Percentiles rank a stretch among this genome's conserved stretches.
Conservation (phyloP, 768 basidiomycete genomes). For the Podaxis sp. region DNA sequence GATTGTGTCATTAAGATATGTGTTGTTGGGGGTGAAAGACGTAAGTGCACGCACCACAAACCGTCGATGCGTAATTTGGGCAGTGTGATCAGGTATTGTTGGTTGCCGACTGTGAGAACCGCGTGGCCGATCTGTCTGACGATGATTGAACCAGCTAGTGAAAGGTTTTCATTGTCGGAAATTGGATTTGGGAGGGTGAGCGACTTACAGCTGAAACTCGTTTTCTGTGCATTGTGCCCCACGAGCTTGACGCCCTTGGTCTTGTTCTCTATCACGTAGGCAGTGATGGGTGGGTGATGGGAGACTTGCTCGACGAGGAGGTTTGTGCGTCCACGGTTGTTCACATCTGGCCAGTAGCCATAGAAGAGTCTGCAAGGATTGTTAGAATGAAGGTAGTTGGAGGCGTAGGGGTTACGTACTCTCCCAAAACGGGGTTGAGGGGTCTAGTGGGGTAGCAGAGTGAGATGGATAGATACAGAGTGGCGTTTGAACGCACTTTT, state of each 20-base stretch:
- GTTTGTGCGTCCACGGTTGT: conserved; percentile 72
- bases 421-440: conserved; percentile 92
- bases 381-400: neutral
- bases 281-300: conserved; percentile 89
- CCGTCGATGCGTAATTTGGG: conserved; percentile 92
- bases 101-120: conserved; percentile 59
- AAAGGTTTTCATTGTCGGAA: neutral
- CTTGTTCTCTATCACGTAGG: conserved; percentile 82
- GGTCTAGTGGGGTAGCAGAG: conserved; percentile 47
- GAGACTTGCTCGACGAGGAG: conserved; percentile 95
- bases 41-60: conserved; percentile 45
- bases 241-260: conserved; percentile 69
- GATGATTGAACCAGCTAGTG: conserved; percentile 60
- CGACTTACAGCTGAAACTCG: conserved; percentile 71
- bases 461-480: neutral
- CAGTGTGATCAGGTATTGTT: conserved; percentile 84
- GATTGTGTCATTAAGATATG: neutral
- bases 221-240: conserved; percentile 95
- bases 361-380: conserved; percentile 69
- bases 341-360: conserved; percentile 77
- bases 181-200: conserved; percentile 1
- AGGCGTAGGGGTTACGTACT: conserved; percentile 44
- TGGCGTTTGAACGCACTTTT: conserved; percentile 7
- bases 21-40: conserved; percentile 20
- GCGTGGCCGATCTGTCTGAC: conserved; percentile 98